Evolutionary conservation across 305 asterid genomes (phyloP).

Genomic region (Fraxinus platypoda): DNA sequence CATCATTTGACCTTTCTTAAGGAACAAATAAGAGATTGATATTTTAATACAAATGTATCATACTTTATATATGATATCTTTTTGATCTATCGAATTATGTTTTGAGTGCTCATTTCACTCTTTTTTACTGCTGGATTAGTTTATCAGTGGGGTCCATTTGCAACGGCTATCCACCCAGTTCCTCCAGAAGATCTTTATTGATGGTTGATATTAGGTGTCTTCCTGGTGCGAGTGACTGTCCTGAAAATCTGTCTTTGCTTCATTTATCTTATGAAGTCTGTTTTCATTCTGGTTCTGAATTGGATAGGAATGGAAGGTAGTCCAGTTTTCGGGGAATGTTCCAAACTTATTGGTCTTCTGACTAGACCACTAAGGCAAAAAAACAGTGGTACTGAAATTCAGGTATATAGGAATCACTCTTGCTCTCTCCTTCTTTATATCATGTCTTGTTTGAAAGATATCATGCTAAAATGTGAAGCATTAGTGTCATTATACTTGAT

Average conservation of each 20-base stretch:
- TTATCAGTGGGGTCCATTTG: slow-evolving; percentile 86
- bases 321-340: slow-evolving; percentile 80
- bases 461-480: slow-evolving; percentile 21
- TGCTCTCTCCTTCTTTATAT: not conserved
- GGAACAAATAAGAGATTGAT: not conserved
- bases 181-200: slow-evolving; percentile 58
- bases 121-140: slow-evolving; percentile 34
- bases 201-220: slow-evolving; percentile 97
- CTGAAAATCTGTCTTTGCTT: slow-evolving; percentile 23
- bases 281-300: slow-evolving; percentile 27
- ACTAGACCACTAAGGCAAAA: slow-evolving; percentile 82
- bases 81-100: slow-evolving; percentile 15
- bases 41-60: slow-evolving; percentile 14
- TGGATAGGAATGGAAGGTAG: slow-evolving; percentile 96
- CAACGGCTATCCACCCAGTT: slow-evolving; percentile 77
- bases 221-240: slow-evolving; percentile 72
- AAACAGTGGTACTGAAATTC: slow-evolving; percentile 88
- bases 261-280: slow-evolving; percentile 28
- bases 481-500: not conserved
- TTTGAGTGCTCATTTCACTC: slow-evolving; percentile 23
- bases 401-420: slow-evolving; percentile 44
- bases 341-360: slow-evolving; percentile 73
- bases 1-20: not conserved
- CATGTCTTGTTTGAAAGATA: slow-evolving; percentile 8
- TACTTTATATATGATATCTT: not conserved